Evolutionary conservation across 805 yeast genomes (phyloP), one percentile per base, ranked within the genome.

Genomic region (Candida argentea): DNA sequence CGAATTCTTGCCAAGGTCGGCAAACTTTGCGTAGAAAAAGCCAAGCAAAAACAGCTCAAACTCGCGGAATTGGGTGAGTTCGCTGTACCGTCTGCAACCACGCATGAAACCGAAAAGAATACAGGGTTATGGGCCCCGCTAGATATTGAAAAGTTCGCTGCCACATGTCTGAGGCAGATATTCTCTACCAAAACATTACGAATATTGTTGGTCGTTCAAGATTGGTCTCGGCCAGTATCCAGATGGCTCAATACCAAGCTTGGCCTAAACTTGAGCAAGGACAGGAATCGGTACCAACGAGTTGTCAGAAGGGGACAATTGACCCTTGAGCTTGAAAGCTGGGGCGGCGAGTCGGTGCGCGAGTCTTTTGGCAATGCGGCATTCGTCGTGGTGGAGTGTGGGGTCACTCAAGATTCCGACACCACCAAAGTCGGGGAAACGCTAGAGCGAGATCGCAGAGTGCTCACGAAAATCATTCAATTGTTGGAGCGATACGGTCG

Each of bases 121-220:
- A n/a, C n/a, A n/a, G n/a, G n/a, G n/a, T n/a, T 67, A 8, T 73
- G 79, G 80, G 46, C 51, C 21, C 72, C 73, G 1, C 34, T 69
- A 8, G 58, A 64, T 34, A 38, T 73, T 9, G 36, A 46, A 7
- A 24, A 40, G 6, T 46, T 68, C 22, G 49, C 61, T 21, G 37
- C 43, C n/a, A 28, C 43, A 1, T 46, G 55, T 24, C 43, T 55
- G 5, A 36, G 40, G 4, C 43, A 50, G 14, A 43, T 65, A 32
- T 38, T 48, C 29, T 13, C 42, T 23, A 34, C 27, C 13, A 30
- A 46, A 6, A 38, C 39, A 5, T 34, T 60, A n/a, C 54, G 52
- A 16, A 48, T 68, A 25, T 42, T 67, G 18, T 44, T 72, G 4
- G 51, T 67, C 21, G 66, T 65, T 7, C 65, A 65, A 24, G 57